Evolutionary conservation across 2,329 filamentous ascomycete genomes (phyloP).

Genomic region (Hirsutella minnesotensis): DNA sequence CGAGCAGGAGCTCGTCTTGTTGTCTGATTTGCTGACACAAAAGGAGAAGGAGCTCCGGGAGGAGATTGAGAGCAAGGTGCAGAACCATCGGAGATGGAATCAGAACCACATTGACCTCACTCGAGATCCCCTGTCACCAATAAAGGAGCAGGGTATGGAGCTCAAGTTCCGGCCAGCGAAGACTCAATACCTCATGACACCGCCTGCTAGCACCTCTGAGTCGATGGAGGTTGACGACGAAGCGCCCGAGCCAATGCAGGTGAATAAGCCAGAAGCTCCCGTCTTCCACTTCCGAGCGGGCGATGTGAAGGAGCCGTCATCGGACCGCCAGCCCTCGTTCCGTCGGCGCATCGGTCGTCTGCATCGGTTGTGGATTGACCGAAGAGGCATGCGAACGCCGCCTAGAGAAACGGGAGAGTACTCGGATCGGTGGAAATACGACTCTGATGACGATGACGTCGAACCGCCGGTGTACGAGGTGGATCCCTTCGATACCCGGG

Average conservation of each 20-base stretch:
- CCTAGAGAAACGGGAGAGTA: conserved; percentile 32
- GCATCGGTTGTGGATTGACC: conserved; percentile 80
- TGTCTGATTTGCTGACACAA: conserved; percentile 68
- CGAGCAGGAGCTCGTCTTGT: conserved; percentile 66
- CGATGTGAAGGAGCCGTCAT: conserved; percentile 23
- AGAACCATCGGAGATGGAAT: conserved; percentile 88
- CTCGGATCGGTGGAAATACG: conserved; percentile 72
- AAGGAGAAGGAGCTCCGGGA: conserved; percentile 69
- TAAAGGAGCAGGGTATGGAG: conserved; percentile 50
- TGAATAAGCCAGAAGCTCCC: conserved; percentile 21
- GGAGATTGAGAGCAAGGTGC: conserved; percentile 77
- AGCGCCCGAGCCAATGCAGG: conserved; percentile 28
- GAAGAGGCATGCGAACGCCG: conserved; percentile 50
- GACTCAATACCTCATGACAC: conserved; percentile 58
- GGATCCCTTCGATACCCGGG: conserved; percentile 54
- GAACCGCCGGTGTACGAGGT: conserved; percentile 63
- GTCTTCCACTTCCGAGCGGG: conserved; percentile 36
- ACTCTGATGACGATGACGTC: conserved; percentile 76
- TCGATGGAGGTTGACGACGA: conserved; percentile 45
- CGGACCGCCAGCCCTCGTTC: conserved; percentile 50
- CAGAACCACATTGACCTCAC: conserved; percentile 81
- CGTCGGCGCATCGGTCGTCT: conserved; percentile 75
- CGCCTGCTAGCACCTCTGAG: conserved; percentile 45
- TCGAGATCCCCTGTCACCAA: conserved; percentile 70
- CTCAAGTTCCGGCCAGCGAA: conserved; percentile 59